Evolutionary conservation across 129 eudicot genomes (phyloP), one percentile per base, ranked within the genome.

Genomic region (Scalesia atractyloides): DNA sequence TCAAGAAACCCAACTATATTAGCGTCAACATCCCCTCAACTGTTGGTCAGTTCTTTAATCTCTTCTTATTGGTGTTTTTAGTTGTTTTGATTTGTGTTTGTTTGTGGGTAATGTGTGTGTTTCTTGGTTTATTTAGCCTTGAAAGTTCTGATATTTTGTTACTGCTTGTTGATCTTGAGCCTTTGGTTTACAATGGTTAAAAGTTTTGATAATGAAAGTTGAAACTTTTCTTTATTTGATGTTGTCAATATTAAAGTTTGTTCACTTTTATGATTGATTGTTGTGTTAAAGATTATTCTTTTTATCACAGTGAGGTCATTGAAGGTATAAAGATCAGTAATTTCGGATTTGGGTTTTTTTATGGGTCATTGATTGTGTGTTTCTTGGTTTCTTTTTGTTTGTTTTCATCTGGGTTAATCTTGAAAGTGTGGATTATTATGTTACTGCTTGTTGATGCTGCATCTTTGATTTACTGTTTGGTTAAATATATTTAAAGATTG

Each of bases 1-100:
- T 90, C 84, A 84, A 76, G 81, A 95, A 95, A 74, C 76, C 96
- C 14, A 94, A 90, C 19, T 86, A 86, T 63, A 66, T 82, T 60
- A 73, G 89, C 79, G 84, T 96, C 46, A 77, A 95, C 39, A 85
- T 95, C 73, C 82, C 91, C 63, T 74, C 87, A 24, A 90, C 99
- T 70, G 99, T 90, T 69, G 99, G 99, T 94, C 12, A 1, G 85
- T 83, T 59, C 30, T 70, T 46, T 70, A 5, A 18, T 41, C 49
- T 19, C 39, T 9, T 12, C 70, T 17, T 62, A 9, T 5, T 16
- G 19, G n/a, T 33, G n/a, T 33, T 14, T 47, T 46, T 12, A 33
- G 70, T 33, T 3, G 2, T 24, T 46, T n/a, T 1, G 18, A 22
- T 16, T 59, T 15, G 59, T 34, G 0, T 57, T 57, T 41, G 16